Percentiles rank a stretch among this genome's conserved stretches.
Conservation (phyloP, 108 stramenopile species). For the Chaetoceros muelleri region DNA sequence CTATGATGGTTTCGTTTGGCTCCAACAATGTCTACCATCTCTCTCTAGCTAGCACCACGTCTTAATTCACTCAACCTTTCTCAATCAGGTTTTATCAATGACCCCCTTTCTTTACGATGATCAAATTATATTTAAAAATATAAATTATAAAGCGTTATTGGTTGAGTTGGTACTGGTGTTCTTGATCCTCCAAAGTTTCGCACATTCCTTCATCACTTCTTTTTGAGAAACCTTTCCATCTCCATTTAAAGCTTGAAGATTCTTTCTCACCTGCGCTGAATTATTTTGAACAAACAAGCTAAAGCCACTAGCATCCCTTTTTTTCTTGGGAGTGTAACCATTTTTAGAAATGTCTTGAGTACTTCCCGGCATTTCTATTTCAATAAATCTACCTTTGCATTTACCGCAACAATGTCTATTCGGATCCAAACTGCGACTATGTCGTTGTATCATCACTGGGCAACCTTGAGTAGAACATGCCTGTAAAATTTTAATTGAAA, state of each 20-base stretch:
- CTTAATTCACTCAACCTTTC: too few species aligned
- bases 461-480: constrained; percentile 44
- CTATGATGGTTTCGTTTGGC: too few species aligned
- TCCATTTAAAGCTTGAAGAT: constrained; percentile 15
- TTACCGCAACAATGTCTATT: constrained; percentile 50
- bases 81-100: too few species aligned
- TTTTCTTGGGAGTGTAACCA: constrained; percentile 35
- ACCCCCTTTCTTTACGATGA: too few species aligned
- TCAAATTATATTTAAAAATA: too few species aligned
- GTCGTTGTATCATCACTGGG: constrained; percentile 39
- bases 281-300: constrained; percentile 59
- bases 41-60: too few species aligned
- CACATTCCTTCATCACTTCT: constrained; percentile 76
- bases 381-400: constrained; percentile 54
- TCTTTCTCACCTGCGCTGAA: constrained; percentile 30
- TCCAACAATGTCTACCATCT: too few species aligned
- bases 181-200: constrained; percentile 39
- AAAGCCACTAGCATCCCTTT: constrained; percentile 36
- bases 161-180: constrained; percentile 17
- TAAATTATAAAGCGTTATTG: too few species aligned
- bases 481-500: too few species aligned
- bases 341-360: not conserved
- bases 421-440: constrained; percentile 56
- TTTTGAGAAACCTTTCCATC: constrained; percentile 38
- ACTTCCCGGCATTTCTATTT: constrained; percentile 30